Base-by-base conservation (phyloP, 345 rosid genomes). In the Turritis glabra region DNA sequence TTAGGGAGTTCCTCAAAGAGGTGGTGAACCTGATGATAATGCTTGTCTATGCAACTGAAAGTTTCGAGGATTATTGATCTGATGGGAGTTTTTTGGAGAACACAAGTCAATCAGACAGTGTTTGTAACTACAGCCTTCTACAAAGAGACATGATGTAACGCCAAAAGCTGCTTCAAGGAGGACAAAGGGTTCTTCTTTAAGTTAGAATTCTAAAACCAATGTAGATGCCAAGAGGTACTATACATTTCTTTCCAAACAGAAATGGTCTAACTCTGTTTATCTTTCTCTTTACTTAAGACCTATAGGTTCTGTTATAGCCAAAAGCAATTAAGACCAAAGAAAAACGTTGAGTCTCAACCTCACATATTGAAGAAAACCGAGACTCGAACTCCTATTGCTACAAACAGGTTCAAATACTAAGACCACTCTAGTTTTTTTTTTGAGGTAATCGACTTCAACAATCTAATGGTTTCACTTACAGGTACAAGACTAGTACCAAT, bases 151-250 rank as follows among this genome's bases (percentile, higher is more conserved):
- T 30, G 9, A 30, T 7, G 33, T 30, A 30, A 30, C 33, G 8
- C 9, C 46, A 26, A 64, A 55, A 77, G 61, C 32, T 19, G 47
- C 27, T 64, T 66, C 75, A 51, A 75, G 73, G 80, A 67, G 82
- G 35, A 73, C 41, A 79, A 58, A 81, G 85, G 80, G 83, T 63
- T 73, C 74, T 61, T 75, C 74, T 67, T 80, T 80, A 67, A 83
- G 69, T 58, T 69, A 35, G 50, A 73, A 50, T 59, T 61, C 83
- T 37, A 89, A 83, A 69, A 50, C 54, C 63, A 71, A 80, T 67
- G 29, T 15, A 52, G 82, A 47, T 65, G 72, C 48, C 55, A 80
- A 73, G 78, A 86, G 91, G 98, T 93, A 84, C 25, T 59, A 7
- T 48, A 3, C 14, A 46, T 10, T 48, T 76, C 54, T 40, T 71